A percentile compares a stretch with the other conserved stretches of the same genome.
These are phyloP conservation scores for Wickerhamomyces chaumierensis DNA, from an alignment of 805 yeast species.

Conservation along the genomic window DNA sequence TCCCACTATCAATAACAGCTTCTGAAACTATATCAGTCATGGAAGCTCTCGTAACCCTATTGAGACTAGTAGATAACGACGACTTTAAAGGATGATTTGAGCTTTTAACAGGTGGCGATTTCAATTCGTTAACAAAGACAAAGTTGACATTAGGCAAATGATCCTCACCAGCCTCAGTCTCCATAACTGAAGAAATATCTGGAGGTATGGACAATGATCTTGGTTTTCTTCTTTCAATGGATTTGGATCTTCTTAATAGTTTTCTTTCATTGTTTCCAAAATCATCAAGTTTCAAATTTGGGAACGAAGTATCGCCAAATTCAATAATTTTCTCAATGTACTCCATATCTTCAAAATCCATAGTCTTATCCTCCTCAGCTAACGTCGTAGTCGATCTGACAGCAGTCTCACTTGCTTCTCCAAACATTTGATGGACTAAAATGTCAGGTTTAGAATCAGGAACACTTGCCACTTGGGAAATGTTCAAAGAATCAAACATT, in stretches of 20 bases:
- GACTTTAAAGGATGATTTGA: not conserved
- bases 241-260: conserved; percentile 21
- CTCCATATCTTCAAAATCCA: conserved; percentile 23
- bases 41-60: no score
- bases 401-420: not conserved
- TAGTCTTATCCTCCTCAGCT: conserved; percentile 5
- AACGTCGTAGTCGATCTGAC: not conserved
- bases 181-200: conserved; percentile 6
- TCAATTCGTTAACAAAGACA: conserved; percentile 8
- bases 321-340: conserved; percentile 28
- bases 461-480: not conserved
- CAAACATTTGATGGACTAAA: no score
- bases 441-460: not conserved
- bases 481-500: conserved; percentile 3
- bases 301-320: conserved; percentile 29
- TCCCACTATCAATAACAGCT: no score
- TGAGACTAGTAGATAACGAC: not conserved
- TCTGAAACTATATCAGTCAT: no score
- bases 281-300: conserved; percentile 19
- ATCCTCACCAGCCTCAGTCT: not conserved
- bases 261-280: conserved; percentile 20
- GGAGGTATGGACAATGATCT: conserved; percentile 19
- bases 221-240: conserved; percentile 25
- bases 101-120: conserved; percentile 1
- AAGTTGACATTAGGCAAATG: conserved; percentile 8